Conservation (phyloP, 495 filamentous ascomycete species). For the Glarea lozoyensis region DNA sequence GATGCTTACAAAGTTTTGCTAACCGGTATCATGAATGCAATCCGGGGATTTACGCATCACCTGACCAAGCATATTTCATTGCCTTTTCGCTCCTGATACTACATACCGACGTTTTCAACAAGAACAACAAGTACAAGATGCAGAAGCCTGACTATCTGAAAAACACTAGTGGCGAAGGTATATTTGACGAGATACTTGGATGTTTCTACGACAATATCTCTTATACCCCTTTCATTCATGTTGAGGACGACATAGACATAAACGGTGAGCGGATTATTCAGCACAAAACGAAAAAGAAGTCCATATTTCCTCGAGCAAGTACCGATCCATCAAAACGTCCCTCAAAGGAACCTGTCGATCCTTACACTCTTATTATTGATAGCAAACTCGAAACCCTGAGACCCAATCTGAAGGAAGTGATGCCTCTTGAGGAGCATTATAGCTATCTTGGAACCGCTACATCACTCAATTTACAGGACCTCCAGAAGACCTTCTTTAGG, state of each 20-base stretch:
- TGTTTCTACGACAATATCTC: constrained; percentile 98
- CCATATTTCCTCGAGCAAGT: constrained; percentile 59
- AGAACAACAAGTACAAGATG: constrained; percentile 99
- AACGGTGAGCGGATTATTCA: constrained; percentile 66
- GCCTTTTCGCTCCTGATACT: constrained; percentile 94
- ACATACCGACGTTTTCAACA: constrained; percentile 98
- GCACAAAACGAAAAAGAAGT: constrained; percentile 58
- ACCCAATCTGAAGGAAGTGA: constrained; percentile 81
- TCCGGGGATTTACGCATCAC: constrained; percentile 81
- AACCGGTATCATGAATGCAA: constrained; percentile 98
- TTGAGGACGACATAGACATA: constrained; percentile 83
- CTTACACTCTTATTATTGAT: constrained; percentile 89
- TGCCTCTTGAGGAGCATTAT: constrained; percentile 89
- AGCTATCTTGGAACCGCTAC: constrained; percentile 69
- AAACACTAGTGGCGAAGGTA: constrained; percentile 81
- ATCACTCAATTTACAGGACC: constrained; percentile 61
- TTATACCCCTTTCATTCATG: constrained; percentile 94
- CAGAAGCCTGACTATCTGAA: constrained; percentile 92
- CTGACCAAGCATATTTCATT: constrained; percentile 97
- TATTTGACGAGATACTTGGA: constrained; percentile 84
- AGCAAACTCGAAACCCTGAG: constrained; percentile 71
- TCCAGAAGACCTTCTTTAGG: constrained; percentile 82
- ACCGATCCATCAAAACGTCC: constrained; percentile 57
- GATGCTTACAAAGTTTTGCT: constrained; percentile 87
- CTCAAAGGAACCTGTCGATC: constrained; percentile 80